A percentile compares a stretch with the other conserved stretches of the same genome.
phyloP scores from a whole-genome alignment of 768 basidiomycete genomes.

The Peribolospora baueri region DNA sequence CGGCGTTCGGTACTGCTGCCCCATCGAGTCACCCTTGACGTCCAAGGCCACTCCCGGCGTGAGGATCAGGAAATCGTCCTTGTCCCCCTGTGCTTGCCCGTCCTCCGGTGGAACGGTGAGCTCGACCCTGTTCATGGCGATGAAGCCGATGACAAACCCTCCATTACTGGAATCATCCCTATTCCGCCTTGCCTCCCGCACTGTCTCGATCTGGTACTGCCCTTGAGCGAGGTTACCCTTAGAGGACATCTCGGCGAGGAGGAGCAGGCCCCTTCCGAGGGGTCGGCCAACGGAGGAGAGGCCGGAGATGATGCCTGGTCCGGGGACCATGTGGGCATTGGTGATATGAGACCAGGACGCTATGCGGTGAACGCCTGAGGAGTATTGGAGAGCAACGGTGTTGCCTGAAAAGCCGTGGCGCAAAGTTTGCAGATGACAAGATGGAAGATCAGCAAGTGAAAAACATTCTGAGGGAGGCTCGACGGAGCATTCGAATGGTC shows the following conservation, averaged over 20 bases:
- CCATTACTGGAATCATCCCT: constrained; percentile 16
- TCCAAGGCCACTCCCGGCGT: constrained; percentile 84
- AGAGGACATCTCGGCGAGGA: constrained; percentile 92
- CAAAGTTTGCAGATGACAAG: background rate
- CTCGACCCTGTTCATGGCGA: constrained; percentile 62
- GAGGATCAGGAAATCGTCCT: constrained; percentile 66
- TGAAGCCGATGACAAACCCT: constrained; percentile 78
- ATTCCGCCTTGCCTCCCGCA: constrained; percentile 61
- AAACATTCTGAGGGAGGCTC: background rate
- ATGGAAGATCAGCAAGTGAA: constrained; percentile 1
- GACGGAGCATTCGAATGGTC: background rate
- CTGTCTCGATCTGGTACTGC: constrained; percentile 55
- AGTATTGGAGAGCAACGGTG: constrained; percentile 86
- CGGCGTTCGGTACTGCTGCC: constrained; percentile 87
- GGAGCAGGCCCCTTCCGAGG: constrained; percentile 56
- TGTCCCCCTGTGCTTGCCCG: constrained; percentile 24
- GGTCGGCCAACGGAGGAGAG: constrained; percentile 66
- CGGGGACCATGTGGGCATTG: constrained; percentile 87
- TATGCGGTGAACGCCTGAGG: constrained; percentile 74
- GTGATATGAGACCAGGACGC: constrained; percentile 90
- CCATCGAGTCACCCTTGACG: constrained; percentile 53
- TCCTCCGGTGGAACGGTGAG: constrained; percentile 16
- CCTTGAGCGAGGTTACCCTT: constrained; percentile 63
- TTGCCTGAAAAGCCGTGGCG: constrained; percentile 36
- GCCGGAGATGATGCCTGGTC: constrained; percentile 81